phyloP scores from a whole-genome alignment of 176 grass and related monocot species.

The Rhynchospora breviuscula region DNA sequence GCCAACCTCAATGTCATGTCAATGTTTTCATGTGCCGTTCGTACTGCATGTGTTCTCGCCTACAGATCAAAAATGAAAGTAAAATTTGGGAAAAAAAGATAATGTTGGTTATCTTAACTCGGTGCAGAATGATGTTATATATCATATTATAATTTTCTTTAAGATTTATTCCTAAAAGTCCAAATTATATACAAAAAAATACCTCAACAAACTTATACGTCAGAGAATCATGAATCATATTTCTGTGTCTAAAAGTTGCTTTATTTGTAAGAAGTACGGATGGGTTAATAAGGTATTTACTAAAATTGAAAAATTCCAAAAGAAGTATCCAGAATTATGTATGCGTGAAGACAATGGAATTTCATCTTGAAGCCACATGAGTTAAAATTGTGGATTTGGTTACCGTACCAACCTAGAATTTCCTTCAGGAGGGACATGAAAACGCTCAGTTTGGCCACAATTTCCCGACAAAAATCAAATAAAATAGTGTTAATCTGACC shows the following conservation, averaged over 20 bases:
- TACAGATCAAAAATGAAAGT: conserved; percentile 10
- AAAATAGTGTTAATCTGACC: conserved; percentile 6
- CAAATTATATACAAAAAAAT: not conserved
- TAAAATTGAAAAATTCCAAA: not conserved
- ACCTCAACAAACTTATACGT: not conserved
- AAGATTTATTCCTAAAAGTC: too few species aligned
- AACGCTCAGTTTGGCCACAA: not conserved
- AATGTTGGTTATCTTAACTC: not conserved
- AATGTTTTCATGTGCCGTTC: conserved; percentile 96
- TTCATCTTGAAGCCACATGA: not conserved
- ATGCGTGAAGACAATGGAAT: not conserved
- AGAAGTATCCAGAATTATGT: not conserved
- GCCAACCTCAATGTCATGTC: conserved; percentile 85
- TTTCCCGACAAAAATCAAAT: not conserved
- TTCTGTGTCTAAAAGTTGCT: not conserved
- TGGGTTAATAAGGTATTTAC: not conserved
- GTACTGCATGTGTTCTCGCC: conserved; percentile 64
- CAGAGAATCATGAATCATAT: not conserved
- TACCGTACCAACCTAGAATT: not conserved
- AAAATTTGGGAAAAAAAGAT: not conserved
- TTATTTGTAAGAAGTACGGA: not conserved
- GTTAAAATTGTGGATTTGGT: not conserved
- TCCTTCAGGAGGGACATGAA: not conserved
- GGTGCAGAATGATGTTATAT: too few species aligned
- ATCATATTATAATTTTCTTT: too few species aligned